Evolutionary conservation across 768 basidiomycete species (phyloP).

Genomic region (Chlorophyllum brunneum): DNA sequence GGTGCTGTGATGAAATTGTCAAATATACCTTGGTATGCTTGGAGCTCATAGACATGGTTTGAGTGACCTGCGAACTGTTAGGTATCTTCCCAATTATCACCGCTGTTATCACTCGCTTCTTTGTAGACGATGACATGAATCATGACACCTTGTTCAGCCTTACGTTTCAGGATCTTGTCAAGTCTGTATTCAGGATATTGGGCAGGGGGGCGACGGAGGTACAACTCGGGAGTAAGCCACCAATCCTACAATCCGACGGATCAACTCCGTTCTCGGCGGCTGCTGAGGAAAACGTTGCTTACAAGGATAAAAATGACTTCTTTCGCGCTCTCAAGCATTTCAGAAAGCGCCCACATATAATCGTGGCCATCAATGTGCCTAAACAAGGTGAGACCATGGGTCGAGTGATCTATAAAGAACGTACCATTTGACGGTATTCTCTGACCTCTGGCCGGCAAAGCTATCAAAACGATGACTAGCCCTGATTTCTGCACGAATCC

Average conservation of each 20-base stretch:
- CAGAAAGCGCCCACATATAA: slow-evolving; percentile 93
- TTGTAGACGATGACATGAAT: slow-evolving; percentile 94
- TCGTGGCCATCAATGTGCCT: slow-evolving; percentile 94
- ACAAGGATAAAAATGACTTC: slow-evolving; percentile 89
- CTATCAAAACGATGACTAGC: slow-evolving; percentile 78
- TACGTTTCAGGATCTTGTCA: slow-evolving; percentile 78
- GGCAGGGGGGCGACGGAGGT: slow-evolving; percentile 89
- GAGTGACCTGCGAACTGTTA: slow-evolving; percentile 55
- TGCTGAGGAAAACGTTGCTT: slow-evolving; percentile 15
- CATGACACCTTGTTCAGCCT: slow-evolving; percentile 90
- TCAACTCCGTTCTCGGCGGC: background rate
- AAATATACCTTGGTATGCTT: slow-evolving; percentile 68
- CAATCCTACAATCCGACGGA: slow-evolving; percentile 51
- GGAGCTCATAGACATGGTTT: slow-evolving; percentile 88
- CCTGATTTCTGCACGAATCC: slow-evolving; percentile 70
- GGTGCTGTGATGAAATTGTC: background rate
- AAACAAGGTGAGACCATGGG: background rate
- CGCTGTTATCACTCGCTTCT: slow-evolving; percentile 45
- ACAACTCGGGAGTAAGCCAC: slow-evolving; percentile 96
- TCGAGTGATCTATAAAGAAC: slow-evolving; percentile 8
- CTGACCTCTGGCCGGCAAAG: slow-evolving; percentile 70
- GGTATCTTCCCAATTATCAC: background rate
- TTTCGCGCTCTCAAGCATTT: slow-evolving; percentile 77
- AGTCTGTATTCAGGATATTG: slow-evolving; percentile 84
- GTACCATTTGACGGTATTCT: slow-evolving; percentile 82